Evolutionary conservation across 805 yeast genomes (phyloP).

Genomic region (Komagataella kurtzmanii): DNA sequence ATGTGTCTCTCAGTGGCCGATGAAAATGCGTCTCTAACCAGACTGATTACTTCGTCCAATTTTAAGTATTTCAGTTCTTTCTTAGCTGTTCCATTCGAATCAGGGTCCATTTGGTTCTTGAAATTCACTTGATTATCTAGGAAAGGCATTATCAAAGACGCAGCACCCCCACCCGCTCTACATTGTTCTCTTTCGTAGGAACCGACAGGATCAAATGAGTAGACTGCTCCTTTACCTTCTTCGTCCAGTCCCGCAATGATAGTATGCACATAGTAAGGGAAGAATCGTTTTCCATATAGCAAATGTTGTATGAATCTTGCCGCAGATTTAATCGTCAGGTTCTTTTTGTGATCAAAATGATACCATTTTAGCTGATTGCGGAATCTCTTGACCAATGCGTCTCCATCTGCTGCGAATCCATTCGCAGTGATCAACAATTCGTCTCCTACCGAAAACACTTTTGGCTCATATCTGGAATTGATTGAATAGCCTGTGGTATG

Average conservation of each 20-base stretch:
- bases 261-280: conserved; percentile 95
- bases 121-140: conserved; percentile 94
- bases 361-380: conserved; percentile 74
- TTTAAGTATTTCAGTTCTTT: conserved; percentile 48
- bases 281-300: conserved; percentile 84
- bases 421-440: conserved; percentile 79
- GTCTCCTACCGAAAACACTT: conserved; percentile 82
- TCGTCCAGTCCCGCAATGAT: conserved; percentile 88
- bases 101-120: conserved; percentile 85
- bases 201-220: conserved; percentile 96
- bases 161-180: conserved; percentile 97
- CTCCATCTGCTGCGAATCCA: conserved; percentile 94
- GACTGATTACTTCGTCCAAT: conserved; percentile 73
- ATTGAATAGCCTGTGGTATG: conserved; percentile 89
- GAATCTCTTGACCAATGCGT: conserved; percentile 68
- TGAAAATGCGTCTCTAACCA: conserved; percentile 88
- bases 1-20: conserved; percentile 98
- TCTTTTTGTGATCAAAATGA: conserved; percentile 76
- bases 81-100: conserved; percentile 51
- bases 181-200: conserved; percentile 96
- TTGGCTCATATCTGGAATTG: conserved; percentile 86
- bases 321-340: conserved; percentile 53
- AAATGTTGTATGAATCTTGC: conserved; percentile 88
- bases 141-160: conserved; percentile 92
- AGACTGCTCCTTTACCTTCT: conserved; percentile 87